A percentile compares a stretch with the other conserved stretches of the same genome.
Evolutionary conservation across 2,329 filamentous ascomycete species (phyloP).

Genomic region (Paecilomyces variotii): DNA sequence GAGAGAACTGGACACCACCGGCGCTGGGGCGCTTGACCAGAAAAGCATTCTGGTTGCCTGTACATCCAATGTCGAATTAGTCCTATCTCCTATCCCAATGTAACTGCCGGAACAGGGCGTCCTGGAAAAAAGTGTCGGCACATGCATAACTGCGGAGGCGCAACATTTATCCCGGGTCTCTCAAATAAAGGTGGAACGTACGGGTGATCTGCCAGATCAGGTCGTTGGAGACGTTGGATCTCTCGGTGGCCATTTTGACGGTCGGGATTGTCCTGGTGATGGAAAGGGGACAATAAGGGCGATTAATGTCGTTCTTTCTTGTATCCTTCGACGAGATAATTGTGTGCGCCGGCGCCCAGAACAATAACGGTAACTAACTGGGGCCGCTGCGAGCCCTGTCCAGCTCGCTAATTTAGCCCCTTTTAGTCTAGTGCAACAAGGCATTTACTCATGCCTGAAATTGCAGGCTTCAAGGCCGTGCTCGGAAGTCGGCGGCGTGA

Average conservation of each 20-base stretch:
- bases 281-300: neutral
- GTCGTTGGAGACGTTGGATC: conserved; percentile 77
- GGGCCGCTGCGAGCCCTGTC: neutral
- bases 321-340: conserved; percentile 7
- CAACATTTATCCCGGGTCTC: neutral
- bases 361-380: conserved; percentile 10
- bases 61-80: conserved; percentile 11
- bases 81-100: neutral
- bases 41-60: conserved; percentile 82
- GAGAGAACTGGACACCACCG: conserved; percentile 83
- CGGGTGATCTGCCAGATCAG: conserved; percentile 92
- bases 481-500: neutral
- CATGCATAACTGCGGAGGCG: neutral
- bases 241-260: conserved; percentile 38
- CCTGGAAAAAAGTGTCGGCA: neutral
- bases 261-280: neutral
- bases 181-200: conserved; percentile 48
- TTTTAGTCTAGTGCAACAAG: conserved; percentile 24
- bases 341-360: conserved; percentile 24
- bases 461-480: conserved; percentile 4
- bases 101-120: neutral
- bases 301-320: neutral
- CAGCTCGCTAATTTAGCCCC: conserved; percentile 31
- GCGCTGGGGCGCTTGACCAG: conserved; percentile 79
- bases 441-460: conserved; percentile 7